These are phyloP conservation scores for Paramecium biaurelia DNA, from an alignment of 73 alveolate species.

Conservation along the genomic window DNA sequence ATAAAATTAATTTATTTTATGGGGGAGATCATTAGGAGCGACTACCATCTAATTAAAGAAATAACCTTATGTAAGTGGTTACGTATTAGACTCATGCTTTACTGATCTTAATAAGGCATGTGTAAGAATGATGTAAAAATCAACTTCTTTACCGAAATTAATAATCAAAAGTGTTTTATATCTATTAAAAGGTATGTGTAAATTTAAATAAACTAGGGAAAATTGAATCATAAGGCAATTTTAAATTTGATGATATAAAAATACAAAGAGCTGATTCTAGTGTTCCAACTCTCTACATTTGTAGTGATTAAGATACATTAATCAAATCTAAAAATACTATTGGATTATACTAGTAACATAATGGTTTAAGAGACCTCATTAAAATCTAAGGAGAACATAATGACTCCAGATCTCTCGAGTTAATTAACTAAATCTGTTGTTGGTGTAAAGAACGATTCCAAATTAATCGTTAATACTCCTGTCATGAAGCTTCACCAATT, in stretches of 20 bases:
- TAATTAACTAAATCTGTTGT: background rate
- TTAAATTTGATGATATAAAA: conserved; percentile 27
- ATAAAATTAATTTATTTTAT: background rate
- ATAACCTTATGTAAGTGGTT: background rate
- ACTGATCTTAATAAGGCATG: background rate
- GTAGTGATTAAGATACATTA: conserved; percentile 22
- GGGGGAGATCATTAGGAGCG: conserved; percentile 56
- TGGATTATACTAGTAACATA: background rate
- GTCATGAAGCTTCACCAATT: background rate
- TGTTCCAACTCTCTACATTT: conserved; percentile 1
- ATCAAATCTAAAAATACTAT: conserved; percentile 17
- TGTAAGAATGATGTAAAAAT: background rate
- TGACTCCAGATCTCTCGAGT: background rate
- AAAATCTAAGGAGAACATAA: background rate
- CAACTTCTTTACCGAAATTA: conserved; percentile 2
- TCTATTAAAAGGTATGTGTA: background rate
- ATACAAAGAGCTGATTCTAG: background rate
- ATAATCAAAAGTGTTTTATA: background rate
- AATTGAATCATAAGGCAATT: conserved; percentile 2
- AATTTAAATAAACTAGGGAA: background rate
- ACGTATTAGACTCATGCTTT: background rate
- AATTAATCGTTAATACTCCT: background rate
- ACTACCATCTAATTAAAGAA: conserved; percentile 23
- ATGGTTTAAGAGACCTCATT: background rate
- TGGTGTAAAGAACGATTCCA: background rate